phyloP scores from a whole-genome alignment of 192 early-diverging fungal genomes.

The Spinellus fusiger region DNA sequence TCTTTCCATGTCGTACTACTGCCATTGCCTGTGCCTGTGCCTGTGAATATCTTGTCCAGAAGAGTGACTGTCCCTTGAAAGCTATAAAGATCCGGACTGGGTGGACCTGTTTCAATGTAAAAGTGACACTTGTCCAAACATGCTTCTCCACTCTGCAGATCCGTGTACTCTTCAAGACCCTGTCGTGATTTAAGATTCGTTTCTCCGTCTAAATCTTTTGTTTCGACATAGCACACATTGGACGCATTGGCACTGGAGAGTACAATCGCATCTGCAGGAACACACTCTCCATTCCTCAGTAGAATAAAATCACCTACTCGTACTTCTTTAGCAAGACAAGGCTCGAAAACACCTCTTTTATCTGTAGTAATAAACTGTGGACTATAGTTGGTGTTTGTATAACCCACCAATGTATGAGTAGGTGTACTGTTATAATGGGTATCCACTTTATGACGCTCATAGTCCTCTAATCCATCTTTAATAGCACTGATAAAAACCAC shows the following conservation, averaged over 20 bases:
- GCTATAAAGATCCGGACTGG: conserved; percentile 71
- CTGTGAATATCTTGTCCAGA: conserved; percentile 6
- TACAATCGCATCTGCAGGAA: conserved; percentile 82
- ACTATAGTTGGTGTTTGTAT: conserved; percentile 43
- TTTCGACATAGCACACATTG: conserved; percentile 81
- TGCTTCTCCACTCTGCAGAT: conserved; percentile 67
- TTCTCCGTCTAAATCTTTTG: conserved; percentile 94
- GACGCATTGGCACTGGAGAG: conserved; percentile 75
- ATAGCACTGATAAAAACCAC: conserved; percentile 74
- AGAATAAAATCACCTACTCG: conserved; percentile 86
- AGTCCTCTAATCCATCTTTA: conserved; percentile 91
- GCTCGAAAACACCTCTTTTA: conserved; percentile 3
- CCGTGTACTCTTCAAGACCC: conserved; percentile 56
- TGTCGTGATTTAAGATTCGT: conserved; percentile 91
- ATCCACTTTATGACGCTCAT: conserved; percentile 80
- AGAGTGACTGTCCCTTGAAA: conserved; percentile 67
- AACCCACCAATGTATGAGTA: conserved; percentile 36
- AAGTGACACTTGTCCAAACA: conserved; percentile 56
- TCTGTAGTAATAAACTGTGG: background rate
- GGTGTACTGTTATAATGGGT: conserved; percentile 70
- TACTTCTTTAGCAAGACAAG: conserved; percentile 39
- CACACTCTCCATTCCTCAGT: conserved; percentile 73
- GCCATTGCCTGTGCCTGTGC: too few relatives aligned
- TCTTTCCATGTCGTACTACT: background rate
- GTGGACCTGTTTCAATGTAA: conserved; percentile 69